phyloP scores from a whole-genome alignment of 257 asterid species.

The Salvia miltiorrhiza region DNA sequence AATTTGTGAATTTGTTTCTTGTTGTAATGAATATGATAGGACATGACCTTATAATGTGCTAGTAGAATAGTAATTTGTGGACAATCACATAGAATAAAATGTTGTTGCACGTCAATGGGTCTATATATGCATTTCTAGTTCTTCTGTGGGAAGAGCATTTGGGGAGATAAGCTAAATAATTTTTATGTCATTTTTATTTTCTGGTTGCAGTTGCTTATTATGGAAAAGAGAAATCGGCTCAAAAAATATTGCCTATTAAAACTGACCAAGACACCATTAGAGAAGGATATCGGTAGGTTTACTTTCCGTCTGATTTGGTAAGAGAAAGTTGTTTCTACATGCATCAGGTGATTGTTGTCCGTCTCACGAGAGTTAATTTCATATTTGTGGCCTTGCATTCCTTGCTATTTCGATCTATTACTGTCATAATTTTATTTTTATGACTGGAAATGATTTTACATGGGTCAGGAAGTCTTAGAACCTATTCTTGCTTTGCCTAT shows the following conservation, averaged over 20 bases:
- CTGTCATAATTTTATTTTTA: background rate
- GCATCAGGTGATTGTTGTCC: background rate
- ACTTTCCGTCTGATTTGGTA: conserved; percentile 3
- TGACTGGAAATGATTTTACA: background rate
- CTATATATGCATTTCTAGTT: background rate
- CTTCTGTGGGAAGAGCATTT: background rate
- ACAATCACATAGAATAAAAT: background rate
- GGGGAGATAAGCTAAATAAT: background rate
- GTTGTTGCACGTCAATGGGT: background rate
- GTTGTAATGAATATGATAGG: background rate
- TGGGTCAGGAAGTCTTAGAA: background rate
- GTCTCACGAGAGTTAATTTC: background rate
- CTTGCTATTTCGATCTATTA: background rate
- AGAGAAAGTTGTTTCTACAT: background rate
- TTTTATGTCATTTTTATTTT: background rate
- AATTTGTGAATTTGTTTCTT: conserved; percentile 8
- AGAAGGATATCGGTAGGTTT: conserved; percentile 88
- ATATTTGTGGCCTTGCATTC: background rate
- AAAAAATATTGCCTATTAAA: conserved; percentile 62
- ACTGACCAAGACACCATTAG: conserved; percentile 95
- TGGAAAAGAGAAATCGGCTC: conserved; percentile 53
- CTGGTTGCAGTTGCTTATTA: conserved; percentile 62
- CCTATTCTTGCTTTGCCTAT: background rate
- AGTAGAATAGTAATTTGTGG: background rate
- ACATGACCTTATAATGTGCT: too few relatives aligned